Percentiles rank a stretch among this genome's conserved stretches.
Evolutionary conservation across 257 asterid genomes (phyloP).

Genomic region (Coffea canephora): DNA sequence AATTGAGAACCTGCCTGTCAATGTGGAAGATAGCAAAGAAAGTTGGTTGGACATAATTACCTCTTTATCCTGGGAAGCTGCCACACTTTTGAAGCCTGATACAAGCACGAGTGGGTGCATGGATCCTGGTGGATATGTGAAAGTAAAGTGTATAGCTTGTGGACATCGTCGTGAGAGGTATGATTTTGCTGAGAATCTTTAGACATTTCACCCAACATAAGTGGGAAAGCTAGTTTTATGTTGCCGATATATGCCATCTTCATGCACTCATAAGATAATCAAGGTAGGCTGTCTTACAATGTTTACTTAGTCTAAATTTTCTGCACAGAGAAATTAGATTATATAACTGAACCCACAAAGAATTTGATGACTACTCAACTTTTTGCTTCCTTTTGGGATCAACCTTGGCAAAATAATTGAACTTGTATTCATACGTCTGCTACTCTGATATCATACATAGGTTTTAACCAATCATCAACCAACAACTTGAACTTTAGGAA

Average conservation of each 20-base stretch:
- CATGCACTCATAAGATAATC: not conserved
- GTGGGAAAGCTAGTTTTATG: not conserved
- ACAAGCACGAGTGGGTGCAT: conserved; percentile 72
- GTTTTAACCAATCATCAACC: not conserved
- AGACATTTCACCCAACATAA: not conserved
- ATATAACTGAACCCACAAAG: not conserved
- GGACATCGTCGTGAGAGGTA: conserved; percentile 70
- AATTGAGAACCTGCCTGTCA: conserved; percentile 48
- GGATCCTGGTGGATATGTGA: conserved; percentile 90
- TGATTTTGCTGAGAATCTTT: conserved; percentile 3
- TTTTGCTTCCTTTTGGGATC: not conserved
- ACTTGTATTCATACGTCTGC: not conserved
- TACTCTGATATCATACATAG: not conserved
- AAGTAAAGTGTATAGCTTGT: conserved; percentile 72
- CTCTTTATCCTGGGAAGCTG: conserved; percentile 74
- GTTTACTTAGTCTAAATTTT: not conserved
- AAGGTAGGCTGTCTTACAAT: too few relatives aligned
- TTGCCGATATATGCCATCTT: not conserved
- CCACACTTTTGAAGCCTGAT: conserved; percentile 72
- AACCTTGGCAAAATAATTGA: not conserved
- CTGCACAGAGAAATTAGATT: not conserved
- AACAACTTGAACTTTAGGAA: not conserved
- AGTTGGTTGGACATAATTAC: conserved; percentile 70
- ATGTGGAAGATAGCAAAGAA: conserved; percentile 37
- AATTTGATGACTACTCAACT: not conserved